Evolutionary conservation across 805 yeast genomes (phyloP), one percentile per base, ranked within the genome.

Genomic region (Teunomyces panamensis): DNA sequence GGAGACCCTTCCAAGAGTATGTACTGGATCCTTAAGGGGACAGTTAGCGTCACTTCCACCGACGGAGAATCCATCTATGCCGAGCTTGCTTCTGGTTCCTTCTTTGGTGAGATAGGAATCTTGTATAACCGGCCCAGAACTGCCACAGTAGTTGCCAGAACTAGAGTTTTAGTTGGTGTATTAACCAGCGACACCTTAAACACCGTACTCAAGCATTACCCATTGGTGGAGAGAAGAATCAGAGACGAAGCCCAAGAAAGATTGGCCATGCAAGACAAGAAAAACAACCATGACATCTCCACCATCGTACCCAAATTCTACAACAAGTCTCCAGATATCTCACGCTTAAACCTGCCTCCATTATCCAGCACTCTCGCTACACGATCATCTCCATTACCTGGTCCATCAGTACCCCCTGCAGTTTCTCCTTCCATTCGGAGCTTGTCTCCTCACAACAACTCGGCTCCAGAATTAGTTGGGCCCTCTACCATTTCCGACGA

Each of bases 231-330:
- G 59, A 68, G 87, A 49, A 71, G 82, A 42, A 84, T 86, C 37
- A 69, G 91, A 51, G 89, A 86, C 60, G 92, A 86, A 58, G 91
- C 89, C 3, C 90, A 86, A 57, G 90, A 85, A 60, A 70, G 92
- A 44, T 65, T 86, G 49, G 84, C 86, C 4, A 79, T 84, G 81
- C 84, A 79, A 55, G 88, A 83, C 44, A 82, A 84, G 61, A 73
- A 81, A 56, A 77, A 74, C 51, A 66, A 75, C 48, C 69, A 73
- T 44, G 76, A 75, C 10, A 65, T 72, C 41, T 11, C 41, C 9
- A 37, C 29, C 30, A 37, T 37, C 17, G 41, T 37, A 2, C 41
- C 41, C 26, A 37, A 37, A 11, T 17, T 37, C 17, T 37, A 20
- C 41, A 30, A 30, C 28, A 20, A 30, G 8, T 42, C 29, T 2